phyloP scores from a whole-genome alignment of 805 yeast species.

The Saccharomycopsis sp. region DNA sequence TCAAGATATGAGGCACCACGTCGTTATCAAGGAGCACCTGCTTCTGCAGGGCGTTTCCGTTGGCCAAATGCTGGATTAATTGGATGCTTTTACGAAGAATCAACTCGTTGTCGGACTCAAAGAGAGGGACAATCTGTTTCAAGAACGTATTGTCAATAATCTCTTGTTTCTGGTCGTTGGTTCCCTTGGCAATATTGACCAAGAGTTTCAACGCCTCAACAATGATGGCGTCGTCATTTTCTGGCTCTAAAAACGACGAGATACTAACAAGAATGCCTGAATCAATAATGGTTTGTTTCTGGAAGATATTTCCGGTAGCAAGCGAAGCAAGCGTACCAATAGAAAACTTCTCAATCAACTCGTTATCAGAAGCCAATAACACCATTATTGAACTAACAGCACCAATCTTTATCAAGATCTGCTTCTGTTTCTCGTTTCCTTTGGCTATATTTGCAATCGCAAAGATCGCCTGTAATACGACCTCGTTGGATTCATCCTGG shows the following conservation, averaged over 20 bases:
- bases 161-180: constrained; percentile 20
- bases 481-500: constrained; percentile 20
- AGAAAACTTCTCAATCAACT: constrained; percentile 19
- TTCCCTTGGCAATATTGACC: constrained; percentile 21
- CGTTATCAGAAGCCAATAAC: constrained; percentile 17
- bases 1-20: constrained; percentile 20
- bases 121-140: constrained; percentile 11
- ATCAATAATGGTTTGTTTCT: constrained; percentile 19
- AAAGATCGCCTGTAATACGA: constrained; percentile 20
- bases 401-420: constrained; percentile 19
- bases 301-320: constrained; percentile 20
- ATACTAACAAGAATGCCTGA: constrained; percentile 6
- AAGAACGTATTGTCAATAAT: constrained; percentile 16
- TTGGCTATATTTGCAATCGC: constrained; percentile 19
- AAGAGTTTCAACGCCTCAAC: constrained; percentile 16
- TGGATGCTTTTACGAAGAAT: constrained; percentile 18
- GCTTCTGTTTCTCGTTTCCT: constrained; percentile 20
- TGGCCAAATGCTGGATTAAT: constrained; percentile 19
- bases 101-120: constrained; percentile 18
- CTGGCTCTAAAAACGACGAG: constrained; percentile 10
- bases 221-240: constrained; percentile 18
- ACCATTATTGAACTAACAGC: constrained; percentile 12
- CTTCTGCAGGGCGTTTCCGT: constrained; percentile 15
- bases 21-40: constrained; percentile 20
- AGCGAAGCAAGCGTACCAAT: constrained; percentile 18